Evolutionary conservation across 495 filamentous ascomycete genomes (phyloP), one percentile per base, ranked within the genome.

Genomic region (Immersiella caudata): DNA sequence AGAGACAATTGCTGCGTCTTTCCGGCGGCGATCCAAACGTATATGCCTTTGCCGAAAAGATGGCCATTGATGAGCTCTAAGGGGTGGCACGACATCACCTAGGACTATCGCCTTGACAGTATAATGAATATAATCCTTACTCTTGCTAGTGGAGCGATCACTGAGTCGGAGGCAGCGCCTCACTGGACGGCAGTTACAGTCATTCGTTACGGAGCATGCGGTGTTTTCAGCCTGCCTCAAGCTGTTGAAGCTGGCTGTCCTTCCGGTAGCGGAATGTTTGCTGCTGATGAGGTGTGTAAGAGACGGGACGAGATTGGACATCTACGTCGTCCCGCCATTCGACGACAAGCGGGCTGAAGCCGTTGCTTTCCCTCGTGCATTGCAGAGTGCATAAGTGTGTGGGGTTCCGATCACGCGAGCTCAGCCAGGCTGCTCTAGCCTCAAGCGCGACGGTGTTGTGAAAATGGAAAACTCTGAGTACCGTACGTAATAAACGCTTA

Each of bases 1-100:
- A 87, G 70, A 72, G 77, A 49, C 75, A 79, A 63, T 62, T 87
- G 22, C 68, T 86, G 6, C 50, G 74, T 27, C 60, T 84, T 11
- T 80, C 79, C 21, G 77, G 76, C 51, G 83, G 83, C 63, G 72
- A 59, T 65, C 71, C 75, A 29, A 78, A 78, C 29, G 73, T 80
- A 6, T 76, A 68, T 59, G 67, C 80, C 35, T 78, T 75, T 62
- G 78, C 79, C 5, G 78, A 74, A 21, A 73, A 63, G 6, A 73
- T 72, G 54, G 67, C 72, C 0, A 66, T 75, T 16, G 55, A 64
- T 22, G 51, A 56, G 21, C 20, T 26, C 22, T 59, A 25, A 33
- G 16, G 20, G 52, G 6, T 16, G 2, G 5, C 6, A 18, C 40
- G 16, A 46, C 11, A 36, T 12, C 33, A 36, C 40, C 40, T 46